Evolutionary conservation across 306 rosid genomes (phyloP), one percentile per base, ranked within the genome.

Genomic region (Cucumis melo): DNA sequence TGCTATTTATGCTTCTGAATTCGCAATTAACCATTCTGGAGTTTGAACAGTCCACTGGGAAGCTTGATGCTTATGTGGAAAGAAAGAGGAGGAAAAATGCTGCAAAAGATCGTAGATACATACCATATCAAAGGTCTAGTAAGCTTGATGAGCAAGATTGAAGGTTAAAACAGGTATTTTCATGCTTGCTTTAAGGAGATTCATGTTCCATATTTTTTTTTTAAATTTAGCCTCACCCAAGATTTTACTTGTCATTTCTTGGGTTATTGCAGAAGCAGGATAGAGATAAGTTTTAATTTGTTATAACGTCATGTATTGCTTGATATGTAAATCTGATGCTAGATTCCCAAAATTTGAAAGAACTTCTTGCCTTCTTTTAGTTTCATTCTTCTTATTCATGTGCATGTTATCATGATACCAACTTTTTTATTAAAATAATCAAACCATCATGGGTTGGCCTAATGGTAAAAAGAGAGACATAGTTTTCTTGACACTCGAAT

Each of bases 81-180:
- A 91, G 88, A 79, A 87, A 80, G 86, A 87, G 96, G 83, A 86
- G 78, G 87, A 93, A 89, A 84, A 93, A 93, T 84, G 94, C 97
- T 51, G 82, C 96, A 5, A 93, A 90, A 87, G 89, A 93, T 77
- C 96, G 82, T 34, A 83, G 84, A 83, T 84, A 78, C 85, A 80
- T 93, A 89, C 96, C 98, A 34, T 91, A 93, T 68, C 87, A 90
- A 50, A 88, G 90, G 80, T 74, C 90, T 54, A 65, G 70, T 20
- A 60, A 68, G 19, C 38, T 14, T 6, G 73, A 71, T 80, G 65
- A 72, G 10, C 60, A 64, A 64, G 67, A 44, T 15, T 61, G 87
- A 89, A 57, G 75, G 9, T 41, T 0, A 21, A 3, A 68, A 68
- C 36, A 10, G 36, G 36, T 68, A 42, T 42, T 68, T 10, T 41